A percentile compares a stretch with the other conserved stretches of the same genome.
Conservation (phyloP, 345 rosid genomes). For the Eucalyptus erythrocorys region DNA sequence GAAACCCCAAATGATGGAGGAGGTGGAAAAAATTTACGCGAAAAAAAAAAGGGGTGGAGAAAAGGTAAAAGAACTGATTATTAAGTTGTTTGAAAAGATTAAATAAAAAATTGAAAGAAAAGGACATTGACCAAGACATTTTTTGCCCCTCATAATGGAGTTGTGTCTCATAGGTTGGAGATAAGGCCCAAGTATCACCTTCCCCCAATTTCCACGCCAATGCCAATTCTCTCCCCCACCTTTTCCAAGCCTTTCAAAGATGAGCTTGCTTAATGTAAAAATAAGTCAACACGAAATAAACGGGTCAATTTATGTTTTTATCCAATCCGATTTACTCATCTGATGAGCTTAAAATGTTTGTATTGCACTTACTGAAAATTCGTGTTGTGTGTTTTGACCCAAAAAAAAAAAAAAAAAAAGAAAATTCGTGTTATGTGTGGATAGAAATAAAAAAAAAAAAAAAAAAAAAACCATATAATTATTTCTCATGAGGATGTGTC, state of each 20-base stretch:
- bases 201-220: too few species aligned
- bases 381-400: not conserved
- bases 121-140: not conserved
- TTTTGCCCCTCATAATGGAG: too few species aligned
- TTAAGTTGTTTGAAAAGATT: not conserved
- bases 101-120: not conserved
- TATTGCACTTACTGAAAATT: not conserved
- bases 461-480: not conserved
- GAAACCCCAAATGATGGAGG: not conserved
- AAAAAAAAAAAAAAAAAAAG: too few species aligned
- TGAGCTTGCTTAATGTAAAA: too few species aligned
- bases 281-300: too few species aligned
- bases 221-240: not conserved
- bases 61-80: not conserved
- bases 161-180: not conserved
- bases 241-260: too few species aligned
- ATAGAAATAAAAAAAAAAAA: not conserved
- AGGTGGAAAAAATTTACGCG: not conserved
- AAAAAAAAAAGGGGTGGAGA: not conserved
- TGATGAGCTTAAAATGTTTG: too few species aligned
- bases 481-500: accelerated
- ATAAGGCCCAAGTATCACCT: too few species aligned
- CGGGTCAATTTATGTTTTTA: too few species aligned
- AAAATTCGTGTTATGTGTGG: not conserved
- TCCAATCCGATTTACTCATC: not conserved